Conservation (phyloP, 2,329 filamentous ascomycete species). For the Exophiala bonariae region DNA sequence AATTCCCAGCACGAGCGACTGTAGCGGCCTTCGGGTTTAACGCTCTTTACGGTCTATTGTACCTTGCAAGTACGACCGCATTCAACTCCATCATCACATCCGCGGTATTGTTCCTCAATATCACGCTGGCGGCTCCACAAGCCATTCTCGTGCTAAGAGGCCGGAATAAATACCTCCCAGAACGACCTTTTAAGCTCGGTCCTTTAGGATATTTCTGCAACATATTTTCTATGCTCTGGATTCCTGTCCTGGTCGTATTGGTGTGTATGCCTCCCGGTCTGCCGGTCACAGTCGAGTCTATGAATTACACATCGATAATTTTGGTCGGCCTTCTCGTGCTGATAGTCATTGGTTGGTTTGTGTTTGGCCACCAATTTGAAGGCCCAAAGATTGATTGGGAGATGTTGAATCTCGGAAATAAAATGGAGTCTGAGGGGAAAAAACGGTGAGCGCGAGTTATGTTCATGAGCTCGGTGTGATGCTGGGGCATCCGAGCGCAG, state of each 20-base stretch:
- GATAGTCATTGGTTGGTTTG: slow-evolving; percentile 1
- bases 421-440: too few relatives aligned
- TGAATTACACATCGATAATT: slow-evolving; percentile 10
- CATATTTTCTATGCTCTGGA: slow-evolving; percentile 2
- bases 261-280: slow-evolving; percentile 6
- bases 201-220: slow-evolving; percentile 5
- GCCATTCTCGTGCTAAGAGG: slow-evolving; percentile 43
- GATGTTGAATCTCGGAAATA: too few relatives aligned
- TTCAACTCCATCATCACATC: slow-evolving; percentile 39
- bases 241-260: slow-evolving; percentile 4
- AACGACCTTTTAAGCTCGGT: slow-evolving; percentile 7
- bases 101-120: slow-evolving; percentile 6
- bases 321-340: not conserved
- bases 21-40: slow-evolving; percentile 34
- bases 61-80: slow-evolving; percentile 39
- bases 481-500: too few relatives aligned
- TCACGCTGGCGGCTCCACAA: slow-evolving; percentile 28
- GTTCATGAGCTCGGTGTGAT: too few relatives aligned
- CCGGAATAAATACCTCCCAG: slow-evolving; percentile 23
- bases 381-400: too few relatives aligned
- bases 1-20: slow-evolving; percentile 39
- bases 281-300: not conserved
- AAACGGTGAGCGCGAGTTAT: too few relatives aligned
- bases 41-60: slow-evolving; percentile 37
- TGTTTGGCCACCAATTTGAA: not conserved